These are phyloP conservation scores for Phytophthora ohioensis DNA, from an alignment of 352 stramenopile genomes.

Conservation along the genomic window DNA sequence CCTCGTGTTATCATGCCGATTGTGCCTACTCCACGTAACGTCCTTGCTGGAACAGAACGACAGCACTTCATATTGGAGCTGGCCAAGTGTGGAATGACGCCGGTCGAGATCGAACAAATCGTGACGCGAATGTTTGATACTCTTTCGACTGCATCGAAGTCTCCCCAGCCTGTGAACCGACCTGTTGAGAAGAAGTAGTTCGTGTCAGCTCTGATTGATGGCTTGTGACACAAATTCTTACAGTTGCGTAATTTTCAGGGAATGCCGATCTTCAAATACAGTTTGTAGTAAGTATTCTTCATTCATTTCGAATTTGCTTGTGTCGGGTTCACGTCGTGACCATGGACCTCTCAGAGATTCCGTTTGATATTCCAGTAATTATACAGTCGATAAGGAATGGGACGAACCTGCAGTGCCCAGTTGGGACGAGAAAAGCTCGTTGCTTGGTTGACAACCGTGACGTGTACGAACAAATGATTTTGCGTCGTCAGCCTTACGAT, in stretches of 20 bases:
- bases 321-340: too few relatives aligned
- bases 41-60: slow-evolving; percentile 12
- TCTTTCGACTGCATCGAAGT: background rate
- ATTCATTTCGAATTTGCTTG: too few relatives aligned
- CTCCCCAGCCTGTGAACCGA: background rate
- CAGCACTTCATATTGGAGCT: slow-evolving; percentile 37
- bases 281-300: too few relatives aligned
- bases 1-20: slow-evolving; percentile 4
- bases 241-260: background rate
- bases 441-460: slow-evolving; percentile 11
- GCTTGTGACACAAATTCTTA: background rate
- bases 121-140: slow-evolving; percentile 31
- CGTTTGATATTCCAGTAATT: slow-evolving; percentile 25
- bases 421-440: slow-evolving; percentile 13
- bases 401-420: slow-evolving; percentile 30
- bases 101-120: slow-evolving; percentile 37
- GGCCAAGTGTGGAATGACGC: slow-evolving; percentile 31
- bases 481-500: slow-evolving; percentile 14
- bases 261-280: background rate
- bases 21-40: background rate
- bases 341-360: slow-evolving; percentile 24
- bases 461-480: slow-evolving; percentile 27
- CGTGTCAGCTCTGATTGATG: background rate
- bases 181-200: background rate
- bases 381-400: slow-evolving; percentile 12